Percentiles rank a stretch among this genome's conserved stretches.
phyloP scores from a whole-genome alignment of 2,329 filamentous ascomycete genomes.

The Penicillium janthinellum region DNA sequence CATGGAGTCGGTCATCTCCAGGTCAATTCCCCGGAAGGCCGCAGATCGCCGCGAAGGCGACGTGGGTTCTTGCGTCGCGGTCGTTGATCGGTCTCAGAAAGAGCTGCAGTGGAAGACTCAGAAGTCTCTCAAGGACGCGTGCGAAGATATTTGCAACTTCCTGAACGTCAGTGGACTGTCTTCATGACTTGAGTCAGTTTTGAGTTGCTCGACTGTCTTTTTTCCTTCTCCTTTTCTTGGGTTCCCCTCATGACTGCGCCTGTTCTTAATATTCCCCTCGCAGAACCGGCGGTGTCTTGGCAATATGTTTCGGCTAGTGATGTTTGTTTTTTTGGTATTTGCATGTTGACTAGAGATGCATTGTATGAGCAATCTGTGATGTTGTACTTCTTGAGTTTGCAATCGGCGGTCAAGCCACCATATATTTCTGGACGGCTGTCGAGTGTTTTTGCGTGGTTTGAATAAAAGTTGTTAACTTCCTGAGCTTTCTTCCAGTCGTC shows the following conservation, averaged over 20 bases:
- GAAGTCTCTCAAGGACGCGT: constrained; percentile 42
- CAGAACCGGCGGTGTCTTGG: not conserved
- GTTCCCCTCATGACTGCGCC: not conserved
- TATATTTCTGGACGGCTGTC: not conserved
- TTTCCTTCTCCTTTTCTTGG: not conserved
- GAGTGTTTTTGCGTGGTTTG: not conserved
- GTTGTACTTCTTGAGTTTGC: not conserved
- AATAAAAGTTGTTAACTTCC: not conserved
- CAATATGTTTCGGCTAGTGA: constrained; percentile 10
- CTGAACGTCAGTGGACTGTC: constrained; percentile 36
- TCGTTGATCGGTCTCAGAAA: constrained; percentile 45
- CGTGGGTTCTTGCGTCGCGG: constrained; percentile 44
- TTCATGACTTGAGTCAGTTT: constrained; percentile 14
- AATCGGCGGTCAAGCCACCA: not conserved
- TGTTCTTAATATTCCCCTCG: not conserved
- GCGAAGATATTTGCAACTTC: constrained; percentile 42
- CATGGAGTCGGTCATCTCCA: constrained; percentile 43
- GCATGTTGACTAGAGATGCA: constrained; percentile 14
- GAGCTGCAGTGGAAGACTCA: constrained; percentile 55
- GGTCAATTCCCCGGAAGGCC: constrained; percentile 34
- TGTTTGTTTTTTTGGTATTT: constrained; percentile 6
- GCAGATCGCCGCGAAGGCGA: constrained; percentile 41
- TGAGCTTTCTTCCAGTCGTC: not conserved
- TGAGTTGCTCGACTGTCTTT: constrained; percentile 6
- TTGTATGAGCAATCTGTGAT: constrained; percentile 7